These are phyloP conservation scores for Grigorovia transvaalensis DNA, from an alignment of 805 yeast genomes.

Conservation along the genomic window DNA sequence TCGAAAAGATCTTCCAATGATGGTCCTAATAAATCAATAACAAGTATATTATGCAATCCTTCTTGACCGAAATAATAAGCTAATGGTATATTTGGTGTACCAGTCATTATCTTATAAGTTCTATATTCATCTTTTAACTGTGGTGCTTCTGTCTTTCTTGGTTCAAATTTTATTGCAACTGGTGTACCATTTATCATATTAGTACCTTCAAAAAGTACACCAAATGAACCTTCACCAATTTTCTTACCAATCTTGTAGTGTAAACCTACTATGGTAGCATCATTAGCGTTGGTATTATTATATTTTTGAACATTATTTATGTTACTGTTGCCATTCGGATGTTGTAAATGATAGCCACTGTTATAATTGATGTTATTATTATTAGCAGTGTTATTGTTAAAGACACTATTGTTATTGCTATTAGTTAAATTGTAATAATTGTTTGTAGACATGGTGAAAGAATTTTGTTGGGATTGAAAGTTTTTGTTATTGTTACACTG, in stretches of 20 bases:
- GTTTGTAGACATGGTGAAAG: background rate
- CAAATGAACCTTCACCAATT: constrained; percentile 98
- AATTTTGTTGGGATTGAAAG: background rate
- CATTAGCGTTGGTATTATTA: background rate
- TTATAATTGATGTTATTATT: background rate
- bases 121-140: constrained; percentile 94
- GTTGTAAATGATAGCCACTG: background rate
- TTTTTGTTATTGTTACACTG: background rate
- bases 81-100: constrained; percentile 81
- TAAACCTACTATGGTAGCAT: constrained; percentile 55
- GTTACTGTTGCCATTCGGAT: background rate
- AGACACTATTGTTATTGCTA: background rate
- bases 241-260: constrained; percentile 96
- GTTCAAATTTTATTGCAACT: constrained; percentile 95
- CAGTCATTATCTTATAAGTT: constrained; percentile 78
- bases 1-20: constrained; percentile 92
- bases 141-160: constrained; percentile 94
- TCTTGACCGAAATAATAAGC: constrained; percentile 98
- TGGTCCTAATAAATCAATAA: constrained; percentile 91
- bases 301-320: background rate
- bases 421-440: background rate
- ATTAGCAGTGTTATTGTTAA: background rate
- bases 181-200: constrained; percentile 78
- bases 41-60: constrained; percentile 90
- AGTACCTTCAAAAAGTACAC: constrained; percentile 92